Conservation (phyloP, 2,329 filamentous ascomycete species). For the Stenocarpella maydis region DNA sequence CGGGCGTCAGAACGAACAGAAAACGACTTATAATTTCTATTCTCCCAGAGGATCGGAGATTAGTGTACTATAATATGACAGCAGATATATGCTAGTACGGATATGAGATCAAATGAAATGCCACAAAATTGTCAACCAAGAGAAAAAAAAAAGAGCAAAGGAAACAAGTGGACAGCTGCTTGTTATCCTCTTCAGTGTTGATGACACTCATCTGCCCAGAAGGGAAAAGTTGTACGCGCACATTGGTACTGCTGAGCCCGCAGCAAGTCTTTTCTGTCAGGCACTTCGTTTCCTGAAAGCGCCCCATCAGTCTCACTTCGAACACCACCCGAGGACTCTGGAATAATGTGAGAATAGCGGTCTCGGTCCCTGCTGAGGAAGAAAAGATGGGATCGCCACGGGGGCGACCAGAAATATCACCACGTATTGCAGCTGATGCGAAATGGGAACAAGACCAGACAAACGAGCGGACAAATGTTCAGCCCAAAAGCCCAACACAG, state of each 20-base stretch:
- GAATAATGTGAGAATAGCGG: not conserved
- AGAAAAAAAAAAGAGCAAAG: not conserved
- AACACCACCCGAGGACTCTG: not conserved
- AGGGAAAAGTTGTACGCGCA: no score
- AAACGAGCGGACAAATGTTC: not conserved
- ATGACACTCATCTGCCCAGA: not conserved
- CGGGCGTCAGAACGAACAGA: slow-evolving; percentile 16
- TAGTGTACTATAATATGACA: slow-evolving; percentile 9
- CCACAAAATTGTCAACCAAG: slow-evolving; percentile 7
- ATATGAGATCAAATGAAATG: slow-evolving; percentile 8
- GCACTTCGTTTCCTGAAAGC: not conserved
- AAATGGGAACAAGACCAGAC: not conserved
- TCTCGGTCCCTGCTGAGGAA: not conserved
- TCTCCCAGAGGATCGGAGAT: not conserved
- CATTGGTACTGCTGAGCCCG: not conserved
- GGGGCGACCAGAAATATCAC: slow-evolving; percentile 10
- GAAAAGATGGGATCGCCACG: slow-evolving; percentile 1
- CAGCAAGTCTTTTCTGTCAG: no score
- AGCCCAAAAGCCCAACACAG: not conserved
- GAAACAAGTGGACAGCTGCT: not conserved
- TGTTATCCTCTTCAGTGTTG: not conserved
- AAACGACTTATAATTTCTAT: slow-evolving; percentile 1
- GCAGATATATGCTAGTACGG: slow-evolving; percentile 1
- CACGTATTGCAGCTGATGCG: slow-evolving; percentile 9
- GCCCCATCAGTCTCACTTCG: not conserved